Evolutionary conservation across 805 yeast species (phyloP), one percentile per base, ranked within the genome.

Genomic region (Hanseniaspora occidentalis): DNA sequence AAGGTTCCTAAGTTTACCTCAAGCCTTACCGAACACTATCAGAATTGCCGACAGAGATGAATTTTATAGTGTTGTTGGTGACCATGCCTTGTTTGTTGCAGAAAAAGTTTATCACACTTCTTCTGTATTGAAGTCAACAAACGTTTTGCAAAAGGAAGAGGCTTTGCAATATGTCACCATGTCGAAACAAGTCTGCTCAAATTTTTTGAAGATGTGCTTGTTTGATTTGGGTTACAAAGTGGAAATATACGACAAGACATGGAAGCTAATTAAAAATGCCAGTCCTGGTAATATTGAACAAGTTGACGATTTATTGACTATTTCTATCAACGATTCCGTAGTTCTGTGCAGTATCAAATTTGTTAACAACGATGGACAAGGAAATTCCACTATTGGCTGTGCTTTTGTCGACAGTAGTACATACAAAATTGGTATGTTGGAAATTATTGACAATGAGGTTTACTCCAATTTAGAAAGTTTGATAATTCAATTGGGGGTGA

Each of bases 221-320:
- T 65, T 86, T 35, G 84, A 79, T 31, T 67, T 71, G 37, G 84
- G 86, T 14, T 70, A 70, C 51, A 85, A 85, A 56, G 72, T 92
- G 14, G 95, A 88, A 53, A 71, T 92, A 14, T 89, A 82, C 56
- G 77, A 77, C 48, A 75, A 69, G 53, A 62, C 59, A 45, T 89
- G 95, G 73, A 66, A 58, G 38, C 62, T 71, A 40, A 49, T 63
- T 46, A 71, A 65, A 43, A 61, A 68, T 34, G 96, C 95, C 0
- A 79, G 95, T 1, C 96, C 97, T 0, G 98, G 98, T 5, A 88
- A 92, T 58, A 62, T 88, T 38, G 83, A 79, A 43, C 77, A 69
- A 34, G 73, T 82, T 36, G 95, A 84, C 48, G 86, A 81, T 25
- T 61, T 84, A 60, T 65, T 85, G 47, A 62, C 62, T 39, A 55